phyloP scores from a whole-genome alignment of 306 rosid genomes.

The Pterocarpus macrocarpus region DNA sequence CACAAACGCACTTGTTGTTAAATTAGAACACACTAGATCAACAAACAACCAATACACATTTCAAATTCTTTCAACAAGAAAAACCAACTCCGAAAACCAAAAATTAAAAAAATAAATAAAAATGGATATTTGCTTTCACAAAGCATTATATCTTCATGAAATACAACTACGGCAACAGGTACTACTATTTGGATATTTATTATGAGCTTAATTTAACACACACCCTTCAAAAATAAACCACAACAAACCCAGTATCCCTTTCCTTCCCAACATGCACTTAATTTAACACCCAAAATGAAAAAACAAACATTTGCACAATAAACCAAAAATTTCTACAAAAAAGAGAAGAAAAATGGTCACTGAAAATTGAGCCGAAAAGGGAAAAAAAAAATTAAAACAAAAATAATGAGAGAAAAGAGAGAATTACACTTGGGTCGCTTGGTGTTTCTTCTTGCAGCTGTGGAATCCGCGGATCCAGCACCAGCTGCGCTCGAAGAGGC shows the following conservation, averaged over 20 bases:
- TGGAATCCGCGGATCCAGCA: slow-evolving; percentile 82
- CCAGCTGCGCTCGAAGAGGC: slow-evolving; percentile 77
- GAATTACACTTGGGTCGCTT: slow-evolving; percentile 92
- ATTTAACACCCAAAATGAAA: background rate
- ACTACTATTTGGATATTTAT: background rate
- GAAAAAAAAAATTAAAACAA: background rate
- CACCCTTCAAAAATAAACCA: slow-evolving; percentile 8
- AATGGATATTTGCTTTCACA: background rate
- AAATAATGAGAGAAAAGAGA: slow-evolving; percentile 30
- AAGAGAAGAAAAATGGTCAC: background rate
- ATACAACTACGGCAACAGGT: slow-evolving; percentile 13
- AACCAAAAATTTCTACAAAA: slow-evolving; percentile 5
- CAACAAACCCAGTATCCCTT: background rate
- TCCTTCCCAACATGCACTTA: background rate
- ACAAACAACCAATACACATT: slow-evolving; percentile 14
- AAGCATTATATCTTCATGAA: slow-evolving; percentile 21
- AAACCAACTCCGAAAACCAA: too few species aligned
- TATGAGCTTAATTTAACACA: slow-evolving; percentile 5
- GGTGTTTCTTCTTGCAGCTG: slow-evolving; percentile 74
- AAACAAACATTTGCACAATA: background rate
- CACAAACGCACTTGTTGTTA: background rate
- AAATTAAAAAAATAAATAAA: background rate
- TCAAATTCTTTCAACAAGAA: background rate
- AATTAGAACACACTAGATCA: slow-evolving; percentile 2
- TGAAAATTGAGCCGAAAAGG: slow-evolving; percentile 15